Base-by-base conservation (phyloP, 805 yeast species). In the Maudiozyma barnettii region DNA sequence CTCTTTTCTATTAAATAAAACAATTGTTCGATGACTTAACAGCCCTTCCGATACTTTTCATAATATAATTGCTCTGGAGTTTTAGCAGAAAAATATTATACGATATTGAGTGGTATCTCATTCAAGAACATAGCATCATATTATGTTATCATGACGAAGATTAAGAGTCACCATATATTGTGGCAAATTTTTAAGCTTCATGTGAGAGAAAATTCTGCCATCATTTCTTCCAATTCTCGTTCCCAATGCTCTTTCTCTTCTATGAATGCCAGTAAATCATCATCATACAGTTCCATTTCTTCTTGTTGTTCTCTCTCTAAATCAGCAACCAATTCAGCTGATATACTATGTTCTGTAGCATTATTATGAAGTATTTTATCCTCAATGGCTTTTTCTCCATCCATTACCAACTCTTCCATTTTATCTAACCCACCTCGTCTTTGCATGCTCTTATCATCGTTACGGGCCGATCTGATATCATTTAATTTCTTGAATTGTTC, bases 341-440 rank as follows among this genome's bases (percentile, higher is more conserved):
- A 53, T 4, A 62, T 33, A 1, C 50, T 44, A 48, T 61, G 47
- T 14, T 48, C 39, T 19, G 50, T 50, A 2, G 64, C 63, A 42
- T 56, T 54, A 16, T 16, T 5, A 29, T 53, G 49, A 36, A 57
- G 44, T 4, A 43, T 19, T 18, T 51, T 44, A 21, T 49, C 33
- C 38, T 61, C 61, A 33, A 47, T 40, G 16, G 26, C 40, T 10
- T 49, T 46, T 39, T 60, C 64, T 12, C 55, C 48, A 12, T 49
- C 44, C 60, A 60, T 56, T 4, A 63, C 54, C 38, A 61, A 60
- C 5, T 51, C 41, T 43, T 60, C 65, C 66, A 63, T 61, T 19
- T 45, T 45, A 3, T 52, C 55, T 13, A 51, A 18, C 0, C 67
- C 66, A 23, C 67, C 64, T 22, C 65, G 51, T 39, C 30, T 46